A percentile compares a stretch with the other conserved stretches of the same genome.
phyloP scores from a whole-genome alignment of 176 grass and related monocot species.

The Carex scoparia region DNA sequence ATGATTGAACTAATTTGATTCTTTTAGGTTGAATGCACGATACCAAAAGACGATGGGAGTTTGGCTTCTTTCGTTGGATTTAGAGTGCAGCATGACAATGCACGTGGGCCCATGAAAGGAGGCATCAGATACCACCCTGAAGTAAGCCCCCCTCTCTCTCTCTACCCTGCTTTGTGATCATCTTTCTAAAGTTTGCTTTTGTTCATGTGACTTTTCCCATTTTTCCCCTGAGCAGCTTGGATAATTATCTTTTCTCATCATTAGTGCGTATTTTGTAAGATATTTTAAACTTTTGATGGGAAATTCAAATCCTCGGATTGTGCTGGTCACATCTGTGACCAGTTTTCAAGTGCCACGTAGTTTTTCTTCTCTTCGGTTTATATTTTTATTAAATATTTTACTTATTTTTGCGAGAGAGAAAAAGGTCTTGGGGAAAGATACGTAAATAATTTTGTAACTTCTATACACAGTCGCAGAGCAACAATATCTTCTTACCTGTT shows the following conservation, averaged over 20 bases:
- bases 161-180: not conserved
- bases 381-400: not conserved
- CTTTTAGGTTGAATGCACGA: constrained; percentile 89
- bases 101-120: constrained; percentile 96
- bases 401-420: not conserved
- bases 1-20: not conserved
- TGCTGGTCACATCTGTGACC: not conserved
- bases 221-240: not conserved
- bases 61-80: constrained; percentile 80
- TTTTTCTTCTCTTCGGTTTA: not conserved
- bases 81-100: constrained; percentile 95
- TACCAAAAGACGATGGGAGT: constrained; percentile 88
- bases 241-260: not conserved
- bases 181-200: not conserved
- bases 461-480: not conserved
- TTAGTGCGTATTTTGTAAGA: not conserved
- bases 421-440: not conserved
- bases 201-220: not conserved
- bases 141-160: constrained; percentile 29
- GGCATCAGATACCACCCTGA: constrained; percentile 92
- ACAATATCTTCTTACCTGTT: not conserved
- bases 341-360: not conserved
- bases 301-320: not conserved
- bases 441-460: not conserved
- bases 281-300: not conserved